phyloP scores from a whole-genome alignment of 495 filamentous ascomycete genomes.

The Talaromyces liani region DNA sequence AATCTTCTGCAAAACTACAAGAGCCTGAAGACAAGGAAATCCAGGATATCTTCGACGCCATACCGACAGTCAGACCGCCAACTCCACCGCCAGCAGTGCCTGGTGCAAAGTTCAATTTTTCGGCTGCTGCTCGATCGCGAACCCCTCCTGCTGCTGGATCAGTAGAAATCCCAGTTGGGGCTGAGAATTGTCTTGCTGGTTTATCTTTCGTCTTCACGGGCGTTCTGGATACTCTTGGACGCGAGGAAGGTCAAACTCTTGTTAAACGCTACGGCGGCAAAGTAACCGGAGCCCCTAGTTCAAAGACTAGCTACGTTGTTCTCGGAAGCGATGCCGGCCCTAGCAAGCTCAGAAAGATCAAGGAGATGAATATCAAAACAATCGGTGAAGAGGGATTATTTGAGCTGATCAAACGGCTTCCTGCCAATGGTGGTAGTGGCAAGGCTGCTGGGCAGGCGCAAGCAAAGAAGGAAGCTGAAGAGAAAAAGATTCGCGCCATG shows the following conservation, averaged over 20 bases:
- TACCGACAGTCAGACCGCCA: slow-evolving; percentile 73
- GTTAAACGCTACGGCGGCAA: slow-evolving; percentile 94
- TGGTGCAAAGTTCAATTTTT: slow-evolving; percentile 66
- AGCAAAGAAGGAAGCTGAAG: slow-evolving; percentile 74
- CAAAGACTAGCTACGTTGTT: slow-evolving; percentile 90
- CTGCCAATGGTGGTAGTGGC: slow-evolving; percentile 76
- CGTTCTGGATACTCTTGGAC: slow-evolving; percentile 64
- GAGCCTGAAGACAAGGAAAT: slow-evolving; percentile 56
- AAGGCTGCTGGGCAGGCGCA: slow-evolving; percentile 78
- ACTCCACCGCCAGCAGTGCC: slow-evolving; percentile 63
- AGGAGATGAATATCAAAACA: slow-evolving; percentile 67
- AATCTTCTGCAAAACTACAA: slow-evolving; percentile 53
- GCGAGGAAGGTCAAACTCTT: slow-evolving; percentile 79
- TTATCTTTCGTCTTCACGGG: slow-evolving; percentile 97
- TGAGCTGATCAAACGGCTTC: slow-evolving; percentile 74
- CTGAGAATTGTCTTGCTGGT: slow-evolving; percentile 87
- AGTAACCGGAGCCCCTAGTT: slow-evolving; percentile 74
- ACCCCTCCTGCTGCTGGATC: slow-evolving; percentile 55
- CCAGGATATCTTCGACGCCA: slow-evolving; percentile 78
- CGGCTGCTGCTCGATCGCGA: slow-evolving; percentile 42
- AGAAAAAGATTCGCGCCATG: slow-evolving; percentile 65
- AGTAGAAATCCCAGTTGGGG: slow-evolving; percentile 71
- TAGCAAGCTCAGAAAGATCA: slow-evolving; percentile 85
- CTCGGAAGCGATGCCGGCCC: slow-evolving; percentile 88
- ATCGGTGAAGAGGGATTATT: slow-evolving; percentile 92